These are phyloP conservation scores for Solanum hybrid DNA, from an alignment of 305 asterid species.

Conservation along the genomic window DNA sequence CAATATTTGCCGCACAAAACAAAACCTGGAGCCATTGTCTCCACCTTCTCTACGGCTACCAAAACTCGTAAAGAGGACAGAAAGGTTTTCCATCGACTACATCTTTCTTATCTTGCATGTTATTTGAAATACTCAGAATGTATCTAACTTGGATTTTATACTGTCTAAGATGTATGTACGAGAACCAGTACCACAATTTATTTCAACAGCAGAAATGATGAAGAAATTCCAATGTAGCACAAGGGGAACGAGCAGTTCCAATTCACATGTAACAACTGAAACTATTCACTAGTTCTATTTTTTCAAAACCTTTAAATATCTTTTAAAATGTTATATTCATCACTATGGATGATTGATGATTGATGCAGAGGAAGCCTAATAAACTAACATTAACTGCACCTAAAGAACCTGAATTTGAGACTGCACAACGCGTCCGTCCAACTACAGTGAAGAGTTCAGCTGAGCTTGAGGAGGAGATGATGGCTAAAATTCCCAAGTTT, in stretches of 20 bases:
- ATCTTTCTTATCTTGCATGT: not conserved
- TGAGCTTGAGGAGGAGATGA: constrained; percentile 81
- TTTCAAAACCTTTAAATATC: not conserved
- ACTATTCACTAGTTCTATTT: not conserved
- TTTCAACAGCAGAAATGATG: constrained; percentile 88
- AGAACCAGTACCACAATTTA: constrained; percentile 62
- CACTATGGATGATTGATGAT: constrained; percentile 21
- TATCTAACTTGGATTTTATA: not conserved
- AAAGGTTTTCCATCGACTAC: constrained; percentile 28
- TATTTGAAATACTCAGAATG: not conserved
- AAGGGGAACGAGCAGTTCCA: constrained; percentile 39
- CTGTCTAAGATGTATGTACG: constrained; percentile 54
- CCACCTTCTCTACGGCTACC: constrained; percentile 28
- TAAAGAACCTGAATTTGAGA: constrained; percentile 82
- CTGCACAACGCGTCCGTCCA: constrained; percentile 75
- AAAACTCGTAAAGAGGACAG: constrained; percentile 57
- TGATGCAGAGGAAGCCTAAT: constrained; percentile 51
- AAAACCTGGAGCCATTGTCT: constrained; percentile 35
- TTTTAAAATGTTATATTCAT: constrained; percentile 10
- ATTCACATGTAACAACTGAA: constrained; percentile 38
- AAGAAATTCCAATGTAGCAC: constrained; percentile 72
- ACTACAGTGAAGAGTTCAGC: constrained; percentile 68
- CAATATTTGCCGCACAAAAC: constrained; percentile 68
- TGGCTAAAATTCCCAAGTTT: constrained; percentile 88
- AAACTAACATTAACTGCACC: constrained; percentile 85